Base-by-base conservation (phyloP, 202 grass and related monocot genomes). In the Carex sylvatica region DNA sequence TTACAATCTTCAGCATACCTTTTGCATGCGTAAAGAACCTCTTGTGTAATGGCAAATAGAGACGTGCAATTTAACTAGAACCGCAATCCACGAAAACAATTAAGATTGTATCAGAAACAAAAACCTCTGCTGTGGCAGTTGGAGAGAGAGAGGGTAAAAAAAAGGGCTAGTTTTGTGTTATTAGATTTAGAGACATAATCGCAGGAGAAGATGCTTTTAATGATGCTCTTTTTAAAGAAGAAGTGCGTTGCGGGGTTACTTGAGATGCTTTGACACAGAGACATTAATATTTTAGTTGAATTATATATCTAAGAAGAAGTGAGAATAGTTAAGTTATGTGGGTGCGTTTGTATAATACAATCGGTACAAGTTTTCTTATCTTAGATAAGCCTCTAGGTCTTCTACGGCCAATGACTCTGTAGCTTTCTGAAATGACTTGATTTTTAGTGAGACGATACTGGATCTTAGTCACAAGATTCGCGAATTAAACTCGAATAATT, bases 1-100 rank as follows among this genome's bases (percentile, higher is more conserved):
- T 81, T 35, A 5, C 61, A 82, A 82, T 82, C 33, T 35, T 35
- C 54, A 31, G 14, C 58, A 52, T 54, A 68, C 62, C 79, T 68
- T 82, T 30, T 65, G 60, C 31, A 26, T 65, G 60, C 31, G 46
- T 46, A 64, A 64, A 64, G 15, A 80, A 31, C 5, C 24, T 56
- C 13, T 49, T 9, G 51, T 56, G 19, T n/a, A 75, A 54, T 55
- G 2, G 15, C 14, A 16, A 53, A 30, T 53, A 75, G 26, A 75
- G 4, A 74, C 46, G 22, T 26, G 22, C 26, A 52, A 74, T 53
- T 52, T 18, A 15, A 8, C 15, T 26, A 56, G 14, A 35, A 53
- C 13, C 7, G 5, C 14, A 76, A 35, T 55, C 52, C 26, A 76
- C 56, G 15, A 56, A 26, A 24, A 80, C 77, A 26, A 61, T 33